Evolutionary conservation across 2,329 filamentous ascomycete species (phyloP).

Genomic region (Beauveria varroae): DNA sequence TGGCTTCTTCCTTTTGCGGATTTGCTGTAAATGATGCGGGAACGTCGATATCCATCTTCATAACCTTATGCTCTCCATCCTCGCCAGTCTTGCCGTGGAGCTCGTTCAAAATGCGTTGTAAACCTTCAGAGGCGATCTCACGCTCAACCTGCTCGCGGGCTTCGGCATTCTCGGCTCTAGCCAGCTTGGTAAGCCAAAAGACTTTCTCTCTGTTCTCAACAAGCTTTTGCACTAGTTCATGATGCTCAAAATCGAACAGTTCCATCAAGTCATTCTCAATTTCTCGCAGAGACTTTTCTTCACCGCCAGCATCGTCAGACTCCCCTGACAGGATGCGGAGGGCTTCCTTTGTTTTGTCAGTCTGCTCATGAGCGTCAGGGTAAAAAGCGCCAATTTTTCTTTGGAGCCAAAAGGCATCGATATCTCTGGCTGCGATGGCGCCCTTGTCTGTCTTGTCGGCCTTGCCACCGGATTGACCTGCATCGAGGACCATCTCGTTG

Average conservation of each 20-base stretch:
- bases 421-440: constrained; percentile 73
- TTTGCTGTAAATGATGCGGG: constrained; percentile 50
- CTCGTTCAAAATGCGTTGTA: constrained; percentile 82
- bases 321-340: constrained; percentile 75
- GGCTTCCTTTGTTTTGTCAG: constrained; percentile 83
- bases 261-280: constrained; percentile 99
- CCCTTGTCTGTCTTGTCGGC: constrained; percentile 47
- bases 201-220: constrained; percentile 91
- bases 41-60: constrained; percentile 92
- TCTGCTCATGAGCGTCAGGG: constrained; percentile 83
- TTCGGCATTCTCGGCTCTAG: constrained; percentile 71
- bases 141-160: constrained; percentile 72
- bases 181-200: constrained; percentile 87
- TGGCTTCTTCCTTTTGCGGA: constrained; percentile 43
- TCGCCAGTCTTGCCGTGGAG: constrained; percentile 61
- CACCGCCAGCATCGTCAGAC: constrained; percentile 60
- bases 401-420: constrained; percentile 96
- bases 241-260: constrained; percentile 93
- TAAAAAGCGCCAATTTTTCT: constrained; percentile 85
- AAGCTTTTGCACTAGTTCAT: constrained; percentile 83
- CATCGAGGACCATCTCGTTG: constrained; percentile 81
- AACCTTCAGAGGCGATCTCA: constrained; percentile 84
- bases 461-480: constrained; percentile 41
- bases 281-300: constrained; percentile 80
- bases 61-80: constrained; percentile 53